These are phyloP conservation scores for Fusarium tuaranense DNA, from an alignment of 2,329 filamentous ascomycete genomes.

Conservation along the genomic window DNA sequence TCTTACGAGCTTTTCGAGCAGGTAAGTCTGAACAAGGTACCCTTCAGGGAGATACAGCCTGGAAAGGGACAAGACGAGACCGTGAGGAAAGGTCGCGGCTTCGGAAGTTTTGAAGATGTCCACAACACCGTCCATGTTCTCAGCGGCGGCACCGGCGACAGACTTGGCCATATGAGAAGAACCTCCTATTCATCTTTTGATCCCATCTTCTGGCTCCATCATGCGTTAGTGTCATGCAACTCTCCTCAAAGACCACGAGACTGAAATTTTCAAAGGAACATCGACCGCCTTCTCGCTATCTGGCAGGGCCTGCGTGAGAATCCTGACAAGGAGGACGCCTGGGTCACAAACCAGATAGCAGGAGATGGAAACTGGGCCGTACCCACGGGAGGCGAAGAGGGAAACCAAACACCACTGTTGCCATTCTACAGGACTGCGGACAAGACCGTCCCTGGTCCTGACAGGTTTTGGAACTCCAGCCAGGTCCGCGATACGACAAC, in stretches of 20 bases:
- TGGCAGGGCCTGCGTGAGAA: neutral
- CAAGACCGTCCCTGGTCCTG: neutral
- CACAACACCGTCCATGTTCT: constrained; percentile 15
- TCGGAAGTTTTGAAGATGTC: constrained; percentile 24
- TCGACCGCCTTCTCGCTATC: neutral
- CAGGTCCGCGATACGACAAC: constrained; percentile 10
- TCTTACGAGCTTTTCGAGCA: neutral
- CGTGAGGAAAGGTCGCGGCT: neutral
- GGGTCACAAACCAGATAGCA: neutral
- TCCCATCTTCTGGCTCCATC: constrained; percentile 1
- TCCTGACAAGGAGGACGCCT: neutral
- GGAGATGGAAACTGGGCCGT: neutral
- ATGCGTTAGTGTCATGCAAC: neutral
- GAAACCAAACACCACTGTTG: neutral
- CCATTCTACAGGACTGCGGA: constrained; percentile 14
- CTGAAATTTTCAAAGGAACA: neutral
- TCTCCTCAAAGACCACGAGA: too few species aligned
- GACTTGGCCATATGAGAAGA: neutral
- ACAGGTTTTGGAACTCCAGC: constrained; percentile 11
- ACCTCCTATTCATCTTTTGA: neutral
- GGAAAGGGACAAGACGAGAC: neutral
- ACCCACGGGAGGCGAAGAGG: neutral
- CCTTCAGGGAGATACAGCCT: neutral
- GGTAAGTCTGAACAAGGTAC: neutral
- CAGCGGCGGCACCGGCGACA: neutral